A percentile compares a stretch with the other conserved stretches of the same genome.
phyloP scores from a whole-genome alignment of 2,329 filamentous ascomycete species.

The Aspergillus tamarii region DNA sequence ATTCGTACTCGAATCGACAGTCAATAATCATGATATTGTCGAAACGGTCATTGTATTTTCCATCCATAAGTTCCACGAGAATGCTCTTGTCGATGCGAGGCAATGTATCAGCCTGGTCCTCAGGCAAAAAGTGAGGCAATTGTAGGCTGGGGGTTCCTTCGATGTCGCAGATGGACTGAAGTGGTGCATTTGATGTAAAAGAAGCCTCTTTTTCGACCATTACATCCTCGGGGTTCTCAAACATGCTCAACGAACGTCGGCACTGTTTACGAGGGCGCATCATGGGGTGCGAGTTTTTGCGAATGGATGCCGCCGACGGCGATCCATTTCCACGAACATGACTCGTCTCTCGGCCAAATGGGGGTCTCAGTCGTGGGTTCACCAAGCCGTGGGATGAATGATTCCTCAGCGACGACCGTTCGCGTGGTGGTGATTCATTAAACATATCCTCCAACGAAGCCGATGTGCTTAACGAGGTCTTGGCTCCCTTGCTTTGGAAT shows the following conservation, averaged over 20 bases:
- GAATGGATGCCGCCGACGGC: slow-evolving; percentile 69
- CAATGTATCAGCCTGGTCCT: slow-evolving; percentile 81
- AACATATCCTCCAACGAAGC: slow-evolving; percentile 81
- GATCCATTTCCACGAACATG: slow-evolving; percentile 71
- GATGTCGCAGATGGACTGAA: slow-evolving; percentile 80
- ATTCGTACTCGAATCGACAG: slow-evolving; percentile 98
- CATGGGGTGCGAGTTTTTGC: slow-evolving; percentile 73
- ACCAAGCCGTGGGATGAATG: slow-evolving; percentile 61
- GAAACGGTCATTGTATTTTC: slow-evolving; percentile 75
- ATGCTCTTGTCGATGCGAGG: slow-evolving; percentile 84
- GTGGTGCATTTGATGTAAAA: slow-evolving; percentile 54
- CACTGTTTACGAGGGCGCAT: slow-evolving; percentile 83
- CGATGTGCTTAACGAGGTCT: slow-evolving; percentile 59
- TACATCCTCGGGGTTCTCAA: slow-evolving; percentile 85
- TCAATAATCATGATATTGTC: slow-evolving; percentile 87
- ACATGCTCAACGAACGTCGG: slow-evolving; percentile 95
- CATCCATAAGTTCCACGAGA: slow-evolving; percentile 83
- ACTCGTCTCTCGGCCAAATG: slow-evolving; percentile 62
- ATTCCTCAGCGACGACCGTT: slow-evolving; percentile 64
- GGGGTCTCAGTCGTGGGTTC: slow-evolving; percentile 66
- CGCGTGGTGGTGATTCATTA: slow-evolving; percentile 74
- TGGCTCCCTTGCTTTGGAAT: slow-evolving; percentile 65
- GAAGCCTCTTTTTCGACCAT: slow-evolving; percentile 76
- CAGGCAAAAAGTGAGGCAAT: slow-evolving; percentile 81
- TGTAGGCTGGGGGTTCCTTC: slow-evolving; percentile 74